Percentiles rank a stretch among this genome's conserved stretches.
Conservation (phyloP, 2,329 filamentous ascomycete genomes). For the Xylariaceae sp. region DNA sequence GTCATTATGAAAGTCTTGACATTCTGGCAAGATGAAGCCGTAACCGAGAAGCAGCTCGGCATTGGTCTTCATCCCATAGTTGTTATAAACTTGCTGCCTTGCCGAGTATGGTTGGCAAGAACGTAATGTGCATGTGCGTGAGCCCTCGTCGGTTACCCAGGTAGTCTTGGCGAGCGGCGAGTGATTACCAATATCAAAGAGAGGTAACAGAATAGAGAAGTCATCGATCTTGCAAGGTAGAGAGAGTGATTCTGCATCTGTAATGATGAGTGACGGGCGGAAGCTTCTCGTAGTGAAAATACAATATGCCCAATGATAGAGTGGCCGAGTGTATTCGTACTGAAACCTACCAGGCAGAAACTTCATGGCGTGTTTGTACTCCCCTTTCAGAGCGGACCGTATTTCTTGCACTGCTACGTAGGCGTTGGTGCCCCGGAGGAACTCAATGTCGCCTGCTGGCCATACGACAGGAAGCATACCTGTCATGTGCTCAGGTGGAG, state of each 20-base stretch:
- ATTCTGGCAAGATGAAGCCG: slow-evolving; percentile 63
- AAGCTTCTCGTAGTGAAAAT: slow-evolving; percentile 72
- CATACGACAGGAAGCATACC: slow-evolving; percentile 70
- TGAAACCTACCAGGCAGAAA: slow-evolving; percentile 46
- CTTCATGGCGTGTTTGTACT: slow-evolving; percentile 53
- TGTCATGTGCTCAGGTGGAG: slow-evolving; percentile 61
- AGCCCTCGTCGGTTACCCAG: slow-evolving; percentile 61
- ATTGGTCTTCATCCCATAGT: slow-evolving; percentile 78
- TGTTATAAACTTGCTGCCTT: slow-evolving; percentile 61
- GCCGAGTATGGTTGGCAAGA: slow-evolving; percentile 52
- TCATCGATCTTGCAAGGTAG: slow-evolving; percentile 57
- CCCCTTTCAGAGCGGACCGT: slow-evolving; percentile 51
- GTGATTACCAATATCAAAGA: slow-evolving; percentile 78
- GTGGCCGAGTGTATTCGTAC: slow-evolving; percentile 50
- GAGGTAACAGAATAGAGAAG: slow-evolving; percentile 72
- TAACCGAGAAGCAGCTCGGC: slow-evolving; percentile 72
- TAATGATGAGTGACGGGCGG: slow-evolving; percentile 63
- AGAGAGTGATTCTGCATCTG: slow-evolving; percentile 43
- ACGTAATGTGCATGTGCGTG: slow-evolving; percentile 50
- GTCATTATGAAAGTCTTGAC: slow-evolving; percentile 61
- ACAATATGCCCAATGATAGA: slow-evolving; percentile 70
- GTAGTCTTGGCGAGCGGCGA: slow-evolving; percentile 59
- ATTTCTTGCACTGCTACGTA: slow-evolving; percentile 48
- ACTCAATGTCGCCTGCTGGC: slow-evolving; percentile 63
- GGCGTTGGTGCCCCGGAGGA: slow-evolving; percentile 51